Evolutionary conservation across 495 filamentous ascomycete genomes (phyloP).

Genomic region (Tuber umbilicatum): DNA sequence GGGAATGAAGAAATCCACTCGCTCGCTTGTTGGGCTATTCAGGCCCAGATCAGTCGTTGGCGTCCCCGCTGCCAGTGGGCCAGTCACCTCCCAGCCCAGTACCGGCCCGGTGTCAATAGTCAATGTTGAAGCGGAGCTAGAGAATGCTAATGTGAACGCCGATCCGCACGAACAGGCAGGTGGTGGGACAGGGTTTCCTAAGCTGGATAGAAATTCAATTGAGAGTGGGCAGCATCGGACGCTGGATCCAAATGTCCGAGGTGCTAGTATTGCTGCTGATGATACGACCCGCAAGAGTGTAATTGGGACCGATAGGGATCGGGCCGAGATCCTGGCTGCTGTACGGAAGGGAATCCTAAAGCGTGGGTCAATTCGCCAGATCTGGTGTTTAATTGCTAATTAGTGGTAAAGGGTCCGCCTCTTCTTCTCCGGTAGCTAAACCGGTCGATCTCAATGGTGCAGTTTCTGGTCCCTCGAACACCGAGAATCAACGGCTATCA

Average conservation of each 20-base stretch:
- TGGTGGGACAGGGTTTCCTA: slow-evolving; percentile 79
- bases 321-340: slow-evolving; percentile 81
- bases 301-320: slow-evolving; percentile 80
- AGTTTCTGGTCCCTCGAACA: neutral
- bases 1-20: slow-evolving; percentile 84
- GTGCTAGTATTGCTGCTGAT: slow-evolving; percentile 53
- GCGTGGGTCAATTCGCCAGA: slow-evolving; percentile 54
- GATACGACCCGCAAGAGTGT: slow-evolving; percentile 72
- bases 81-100: slow-evolving; percentile 56
- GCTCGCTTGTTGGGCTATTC: slow-evolving; percentile 90
- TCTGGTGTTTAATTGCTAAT: neutral
- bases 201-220: slow-evolving; percentile 71
- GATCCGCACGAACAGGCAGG: slow-evolving; percentile 62
- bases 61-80: slow-evolving; percentile 60
- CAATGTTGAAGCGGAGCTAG: slow-evolving; percentile 86
- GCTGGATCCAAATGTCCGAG: slow-evolving; percentile 44
- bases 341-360: slow-evolving; percentile 94
- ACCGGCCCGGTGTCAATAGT: slow-evolving; percentile 84
- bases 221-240: slow-evolving; percentile 49
- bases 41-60: slow-evolving; percentile 87
- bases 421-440: slow-evolving; percentile 59
- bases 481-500: slow-evolving; percentile 33
- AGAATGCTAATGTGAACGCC: slow-evolving; percentile 71
- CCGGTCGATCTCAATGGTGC: slow-evolving; percentile 48
- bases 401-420: slow-evolving; percentile 54